phyloP scores from a whole-genome alignment of 1,284 basidiomycete species.

The Peniophora sp. region DNA sequence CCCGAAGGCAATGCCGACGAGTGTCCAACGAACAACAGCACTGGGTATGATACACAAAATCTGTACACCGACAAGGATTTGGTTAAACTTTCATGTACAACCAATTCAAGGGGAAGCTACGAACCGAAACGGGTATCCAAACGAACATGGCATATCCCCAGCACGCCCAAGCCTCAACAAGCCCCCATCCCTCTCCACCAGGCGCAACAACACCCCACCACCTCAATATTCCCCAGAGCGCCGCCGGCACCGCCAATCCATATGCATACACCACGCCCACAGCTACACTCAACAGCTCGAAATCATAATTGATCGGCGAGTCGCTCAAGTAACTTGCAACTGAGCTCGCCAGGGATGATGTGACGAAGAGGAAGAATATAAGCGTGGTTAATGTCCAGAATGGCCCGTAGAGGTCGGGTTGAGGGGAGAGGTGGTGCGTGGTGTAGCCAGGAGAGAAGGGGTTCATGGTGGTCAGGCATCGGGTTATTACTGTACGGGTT shows the following conservation, averaged over 20 bases:
- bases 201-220: conserved; percentile 66
- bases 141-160: conserved; percentile 74
- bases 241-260: conserved; percentile 70
- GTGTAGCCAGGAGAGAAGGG: conserved; percentile 53
- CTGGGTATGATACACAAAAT: conserved; percentile 80
- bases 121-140: conserved; percentile 73
- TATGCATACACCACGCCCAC: conserved; percentile 82
- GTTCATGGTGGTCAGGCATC: conserved; percentile 68
- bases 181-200: conserved; percentile 55
- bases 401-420: conserved; percentile 76
- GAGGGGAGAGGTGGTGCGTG: conserved; percentile 54
- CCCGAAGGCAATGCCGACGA: conserved; percentile 64
- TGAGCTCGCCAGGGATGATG: conserved; percentile 81
- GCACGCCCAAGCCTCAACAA: conserved; percentile 69
- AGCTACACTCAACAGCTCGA: conserved; percentile 76
- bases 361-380: conserved; percentile 85
- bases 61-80: conserved; percentile 33
- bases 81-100: neutral
- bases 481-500: conserved; percentile 61
- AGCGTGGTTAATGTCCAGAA: conserved; percentile 95
- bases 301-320: conserved; percentile 64
- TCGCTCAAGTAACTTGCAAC: conserved; percentile 75
- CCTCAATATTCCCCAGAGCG: conserved; percentile 73
- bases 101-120: conserved; percentile 18
- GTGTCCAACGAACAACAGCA: conserved; percentile 70